Conservation (phyloP, 768 basidiomycete genomes). For the Mycena rosella region DNA sequence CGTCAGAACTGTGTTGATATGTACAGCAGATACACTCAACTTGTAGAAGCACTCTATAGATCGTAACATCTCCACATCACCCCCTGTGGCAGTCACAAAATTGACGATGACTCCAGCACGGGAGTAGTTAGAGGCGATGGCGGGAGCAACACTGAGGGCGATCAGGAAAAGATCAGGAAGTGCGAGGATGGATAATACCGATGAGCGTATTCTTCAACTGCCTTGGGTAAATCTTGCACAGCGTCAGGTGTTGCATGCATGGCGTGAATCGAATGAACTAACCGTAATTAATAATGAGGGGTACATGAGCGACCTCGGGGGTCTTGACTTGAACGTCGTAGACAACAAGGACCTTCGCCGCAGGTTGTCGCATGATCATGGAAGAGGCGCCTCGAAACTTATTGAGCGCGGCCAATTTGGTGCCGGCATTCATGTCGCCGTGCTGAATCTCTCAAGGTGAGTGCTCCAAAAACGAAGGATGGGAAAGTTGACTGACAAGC, state of each 20-base stretch:
- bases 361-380: slow-evolving; percentile 72
- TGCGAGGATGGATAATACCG: slow-evolving; percentile 62
- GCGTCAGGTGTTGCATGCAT: slow-evolving; percentile 28
- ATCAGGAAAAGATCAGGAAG: slow-evolving; percentile 12
- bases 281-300: slow-evolving; percentile 97
- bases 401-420: slow-evolving; percentile 85
- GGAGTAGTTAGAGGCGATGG: slow-evolving; percentile 86
- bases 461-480: slow-evolving; percentile 20
- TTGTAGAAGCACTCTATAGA: slow-evolving; percentile 99
- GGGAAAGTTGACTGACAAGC: slow-evolving; percentile 68
- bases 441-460: slow-evolving; percentile 64
- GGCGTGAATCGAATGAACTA: slow-evolving; percentile 31
- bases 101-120: slow-evolving; percentile 95
- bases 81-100: slow-evolving; percentile 97
- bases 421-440: slow-evolving; percentile 90
- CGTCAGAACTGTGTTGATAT: slow-evolving; percentile 34
- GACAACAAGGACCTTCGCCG: slow-evolving; percentile 86
- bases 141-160: slow-evolving; percentile 78
- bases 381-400: slow-evolving; percentile 79
- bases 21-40: slow-evolving; percentile 53
- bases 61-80: slow-evolving; percentile 98
- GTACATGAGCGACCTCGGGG: slow-evolving; percentile 90
- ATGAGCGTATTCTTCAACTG: slow-evolving; percentile 97
- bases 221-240: slow-evolving; percentile 86
- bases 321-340: slow-evolving; percentile 95